Evolutionary conservation across 371 early-diverging fungal genomes (phyloP).

Genomic region (Mortierella sp.): DNA sequence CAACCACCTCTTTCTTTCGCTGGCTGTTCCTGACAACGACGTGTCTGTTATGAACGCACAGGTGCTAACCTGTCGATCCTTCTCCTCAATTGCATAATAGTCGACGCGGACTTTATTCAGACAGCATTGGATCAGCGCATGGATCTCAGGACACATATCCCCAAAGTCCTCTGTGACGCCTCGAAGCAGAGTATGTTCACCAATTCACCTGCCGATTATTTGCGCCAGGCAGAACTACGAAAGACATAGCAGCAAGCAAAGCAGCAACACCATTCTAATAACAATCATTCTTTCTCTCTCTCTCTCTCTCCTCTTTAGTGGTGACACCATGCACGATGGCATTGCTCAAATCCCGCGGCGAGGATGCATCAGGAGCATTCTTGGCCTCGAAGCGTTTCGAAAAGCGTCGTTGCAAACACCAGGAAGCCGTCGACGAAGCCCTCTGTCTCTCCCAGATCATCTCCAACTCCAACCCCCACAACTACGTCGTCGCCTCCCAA

Average conservation of each 20-base stretch:
- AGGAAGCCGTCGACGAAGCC: constrained; percentile 71
- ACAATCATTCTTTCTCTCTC: neutral
- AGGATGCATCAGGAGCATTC: constrained; percentile 69
- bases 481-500: constrained; percentile 89
- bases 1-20: neutral
- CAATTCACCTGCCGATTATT: neutral
- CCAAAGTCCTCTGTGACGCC: constrained; percentile 67
- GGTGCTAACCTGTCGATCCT: neutral
- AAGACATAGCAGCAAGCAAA: neutral
- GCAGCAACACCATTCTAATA: neutral
- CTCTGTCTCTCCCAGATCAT: constrained; percentile 84
- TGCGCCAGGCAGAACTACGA: neutral
- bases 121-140: constrained; percentile 70
- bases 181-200: constrained; percentile 70
- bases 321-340: constrained; percentile 85
- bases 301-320: constrained; percentile 62
- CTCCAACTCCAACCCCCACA: constrained; percentile 75
- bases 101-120: constrained; percentile 83
- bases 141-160: constrained; percentile 68
- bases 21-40: neutral
- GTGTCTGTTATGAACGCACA: neutral
- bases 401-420: constrained; percentile 84
- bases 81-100: constrained; percentile 47
- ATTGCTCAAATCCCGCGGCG: constrained; percentile 78
- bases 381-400: constrained; percentile 78